A percentile compares a stretch with the other conserved stretches of the same genome.
Evolutionary conservation across 177 flowering plant genomes (phyloP).

Genomic region (Tripterygium wilfordii): DNA sequence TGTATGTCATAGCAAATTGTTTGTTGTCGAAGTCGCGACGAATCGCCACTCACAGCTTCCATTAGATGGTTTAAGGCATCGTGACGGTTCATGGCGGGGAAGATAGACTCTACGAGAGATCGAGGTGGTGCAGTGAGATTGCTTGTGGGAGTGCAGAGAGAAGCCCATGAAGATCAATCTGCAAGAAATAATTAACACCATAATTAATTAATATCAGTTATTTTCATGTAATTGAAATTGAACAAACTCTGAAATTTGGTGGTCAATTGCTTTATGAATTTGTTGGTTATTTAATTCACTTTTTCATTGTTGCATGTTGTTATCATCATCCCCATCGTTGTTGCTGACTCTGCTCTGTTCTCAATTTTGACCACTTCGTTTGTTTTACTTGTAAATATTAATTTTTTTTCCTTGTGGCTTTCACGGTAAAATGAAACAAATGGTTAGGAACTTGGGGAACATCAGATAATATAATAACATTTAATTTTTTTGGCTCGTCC

Average conservation of each 20-base stretch:
- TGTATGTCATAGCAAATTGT: conserved; percentile 31
- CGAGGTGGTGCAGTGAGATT: conserved; percentile 38
- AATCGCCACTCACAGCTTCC: conserved; percentile 17
- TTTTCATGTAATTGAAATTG: background rate
- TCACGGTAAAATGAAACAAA: too few species aligned
- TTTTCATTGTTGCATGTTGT: too few species aligned
- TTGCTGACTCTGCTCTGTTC: too few species aligned
- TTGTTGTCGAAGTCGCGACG: conserved; percentile 28
- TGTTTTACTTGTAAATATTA: too few species aligned
- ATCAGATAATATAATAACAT: too few species aligned
- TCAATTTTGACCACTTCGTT: too few species aligned
- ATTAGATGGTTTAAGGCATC: conserved; percentile 28
- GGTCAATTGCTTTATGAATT: background rate
- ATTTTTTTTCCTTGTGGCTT: too few species aligned
- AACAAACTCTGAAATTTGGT: background rate
- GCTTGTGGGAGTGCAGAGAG: conserved; percentile 30
- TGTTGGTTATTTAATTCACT: too few species aligned
- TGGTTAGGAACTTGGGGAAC: too few species aligned
- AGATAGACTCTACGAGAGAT: conserved; percentile 27
- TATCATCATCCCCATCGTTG: too few species aligned
- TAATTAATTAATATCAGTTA: background rate
- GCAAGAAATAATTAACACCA: conserved; percentile 4
- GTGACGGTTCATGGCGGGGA: conserved; percentile 21
- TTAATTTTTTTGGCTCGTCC: too few species aligned
- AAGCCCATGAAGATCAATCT: conserved; percentile 34